Base-by-base conservation (phyloP, 177 flowering plant genomes). In the Tripterygium wilfordii region DNA sequence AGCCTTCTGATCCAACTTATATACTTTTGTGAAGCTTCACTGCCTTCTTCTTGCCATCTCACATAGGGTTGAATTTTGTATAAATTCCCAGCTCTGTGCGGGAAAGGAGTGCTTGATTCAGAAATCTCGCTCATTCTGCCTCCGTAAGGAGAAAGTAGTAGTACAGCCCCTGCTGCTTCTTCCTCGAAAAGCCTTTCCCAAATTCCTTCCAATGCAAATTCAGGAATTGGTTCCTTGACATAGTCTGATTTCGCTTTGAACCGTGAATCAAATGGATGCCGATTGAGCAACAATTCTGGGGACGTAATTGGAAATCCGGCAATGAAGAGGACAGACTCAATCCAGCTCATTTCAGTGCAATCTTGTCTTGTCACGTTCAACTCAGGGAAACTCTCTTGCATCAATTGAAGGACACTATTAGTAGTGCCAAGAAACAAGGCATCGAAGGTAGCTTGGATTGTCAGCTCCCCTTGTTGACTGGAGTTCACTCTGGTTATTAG, bases 121-220 rank as follows among this genome's bases (percentile, higher is more conserved):
- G 66, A 25, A 26, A 72, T 69, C 27, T 60, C 61, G 17, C 39
- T 45, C 72, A 71, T 71, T 58, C 39, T 60, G 13, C 67, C 72
- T 0, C 77, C 77, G 28, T 44, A 72, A 14, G 74, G 73, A 25
- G 25, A 49, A 16, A 43, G 46, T 3, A 53, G 22, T 19, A 40
- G 7, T 15, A 9, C n/a, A 5, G 24, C 37, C n/a, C 0, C 29
- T 13, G 8, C 35, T 1, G 16, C 42, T 2, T 29, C 59, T 3
- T 15, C n/a, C n/a, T 29, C 33, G 0, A 28, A 5, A 16, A 53
- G 12, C 15, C 10, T 25, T 10, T 35, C 13, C 64, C 58, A 61
- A 12, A 61, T 41, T n/a, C 28, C 24, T 33, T 40, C 26, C 19
- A 56, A 13, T 3, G 38, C 66, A 8, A 5, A 12, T 19, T 47